Percentiles rank a stretch among this genome's conserved stretches.
Conservation (phyloP, 73 alveolate species). For the Tetrahymena thermophila region DNA sequence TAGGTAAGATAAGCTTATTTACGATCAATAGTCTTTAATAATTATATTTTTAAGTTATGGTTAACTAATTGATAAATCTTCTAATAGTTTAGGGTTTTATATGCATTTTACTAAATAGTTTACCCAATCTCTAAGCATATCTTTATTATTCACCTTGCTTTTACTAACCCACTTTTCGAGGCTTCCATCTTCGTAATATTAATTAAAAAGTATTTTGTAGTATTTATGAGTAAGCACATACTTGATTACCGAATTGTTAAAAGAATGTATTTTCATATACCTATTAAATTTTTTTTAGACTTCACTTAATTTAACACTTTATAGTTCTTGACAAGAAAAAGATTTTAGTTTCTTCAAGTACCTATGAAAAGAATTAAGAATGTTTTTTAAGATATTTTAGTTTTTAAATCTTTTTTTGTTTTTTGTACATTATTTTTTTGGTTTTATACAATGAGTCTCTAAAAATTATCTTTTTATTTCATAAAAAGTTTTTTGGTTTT, state of each 20-base stretch:
- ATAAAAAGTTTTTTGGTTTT: not conserved
- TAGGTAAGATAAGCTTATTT: too few relatives aligned
- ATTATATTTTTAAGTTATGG: too few relatives aligned
- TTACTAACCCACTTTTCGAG: not conserved
- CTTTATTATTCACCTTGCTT: not conserved
- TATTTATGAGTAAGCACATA: not conserved
- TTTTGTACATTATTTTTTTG: not conserved
- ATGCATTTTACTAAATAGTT: not conserved
- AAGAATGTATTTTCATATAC: not conserved
- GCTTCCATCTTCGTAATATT: not conserved
- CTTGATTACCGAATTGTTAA: not conserved
- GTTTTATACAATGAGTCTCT: not conserved
- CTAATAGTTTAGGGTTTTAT: not conserved
- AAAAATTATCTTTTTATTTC: not conserved
- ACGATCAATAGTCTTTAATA: too few relatives aligned
- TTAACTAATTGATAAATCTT: not conserved
- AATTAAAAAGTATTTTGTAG: not conserved
- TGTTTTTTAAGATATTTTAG: not conserved
- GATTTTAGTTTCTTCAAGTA: not conserved
- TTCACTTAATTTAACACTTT: not conserved
- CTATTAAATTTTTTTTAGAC: not conserved
- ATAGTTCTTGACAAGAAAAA: not conserved
- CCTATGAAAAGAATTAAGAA: not conserved
- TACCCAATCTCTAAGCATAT: not conserved
- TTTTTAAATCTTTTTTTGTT: not conserved